Evolutionary conservation across 2,329 filamentous ascomycete genomes (phyloP), one percentile per base, ranked within the genome.

Genomic region (Calonectria crousiana): DNA sequence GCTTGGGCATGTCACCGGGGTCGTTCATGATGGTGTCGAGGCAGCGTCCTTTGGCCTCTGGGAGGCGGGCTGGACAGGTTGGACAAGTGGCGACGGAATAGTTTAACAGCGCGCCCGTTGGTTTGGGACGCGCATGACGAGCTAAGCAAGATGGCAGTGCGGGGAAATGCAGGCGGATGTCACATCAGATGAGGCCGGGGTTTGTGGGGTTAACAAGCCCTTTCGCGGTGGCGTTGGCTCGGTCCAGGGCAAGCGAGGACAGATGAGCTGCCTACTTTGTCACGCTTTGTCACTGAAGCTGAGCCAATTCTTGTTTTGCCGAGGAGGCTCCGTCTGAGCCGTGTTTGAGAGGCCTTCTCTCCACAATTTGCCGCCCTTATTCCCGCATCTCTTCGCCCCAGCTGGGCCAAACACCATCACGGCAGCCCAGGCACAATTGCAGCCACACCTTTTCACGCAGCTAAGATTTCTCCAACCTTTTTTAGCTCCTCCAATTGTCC

Each of bases 121-220:
- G 23, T 16, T 16, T 62, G 56, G 56, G 23, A 62, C 56, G 34
- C 56, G 56, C 56, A 62, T 62, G 66, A 32, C 66, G 52, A 26
- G 38, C 51, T 56, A 47, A 60, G 56, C 67, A 52, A 62, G 56
- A 64, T 69, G 67, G 53, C 23, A 28, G 44, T 32, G 66, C 67
- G 67, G 67, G 56, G 67, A 70, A 70, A 62, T 70, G 56, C 66
- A 60, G 23, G 56, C 56, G 49, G 60, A 38, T 70, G 44, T 65
- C 38, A 65, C 60, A 49, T 49, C 60, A 65, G 60, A 58, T 68
- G 66, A 32, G 30, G 32, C 51, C 52, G 36, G 66, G 36, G 51
- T 41, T 49, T 52, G 38, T 58, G 34, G 66, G 36, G 36, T 65
- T 65, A n/a, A 6, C 38, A 65, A 65, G 47, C 34, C 56, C 56